Base-by-base conservation (phyloP, 2,329 filamentous ascomycete species). In the Xylariaceae sp. region DNA sequence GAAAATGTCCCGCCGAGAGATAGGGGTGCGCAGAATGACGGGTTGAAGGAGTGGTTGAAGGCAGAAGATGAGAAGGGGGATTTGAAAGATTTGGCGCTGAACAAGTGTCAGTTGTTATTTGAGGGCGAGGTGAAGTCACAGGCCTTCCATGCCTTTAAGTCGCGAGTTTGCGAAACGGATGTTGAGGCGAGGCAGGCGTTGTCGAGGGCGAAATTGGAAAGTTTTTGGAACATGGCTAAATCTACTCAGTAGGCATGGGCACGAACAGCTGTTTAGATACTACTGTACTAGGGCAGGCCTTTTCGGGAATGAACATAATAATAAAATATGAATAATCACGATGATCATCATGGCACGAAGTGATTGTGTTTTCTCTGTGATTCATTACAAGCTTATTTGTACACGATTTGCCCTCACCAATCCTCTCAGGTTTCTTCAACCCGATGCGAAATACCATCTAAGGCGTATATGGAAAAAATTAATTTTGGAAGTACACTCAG, bases 151-250 rank as follows among this genome's bases (percentile, higher is more conserved):
- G 91, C 90, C 67, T 97, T 92, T 89, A 80, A 87, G 2, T 91
- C 86, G 59, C 87, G 89, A 68, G 84, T 94, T n/a, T 96, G 91
- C 71, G 94, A 97, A 73, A 92, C 89, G 2, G 94, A 99, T 69
- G 81, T 85, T 8, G 88, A 95, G 68, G 94, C 92, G 4, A 87
- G 89, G 68, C 90, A 96, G 63, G 79, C 86, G 27, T 72, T 99
- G 59, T 75, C 84, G 9, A 81, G 90, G 62, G 83, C 85, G 4
- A 96, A 95, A 76, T 88, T 97, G 80, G 92, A 97, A 65, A 95
- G 87, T 65, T 92, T 99, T 67, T 99, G 94, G 94, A 87, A 87
- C 7, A 73, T 94, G 63, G 92, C 91, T 0, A 95, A 95, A 77
- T 89, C 65, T 40, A 63, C 61, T 8, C 54, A 51, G 29, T 67